phyloP scores from a whole-genome alignment of 139 green algal species.

The Eudorina sp. region DNA sequence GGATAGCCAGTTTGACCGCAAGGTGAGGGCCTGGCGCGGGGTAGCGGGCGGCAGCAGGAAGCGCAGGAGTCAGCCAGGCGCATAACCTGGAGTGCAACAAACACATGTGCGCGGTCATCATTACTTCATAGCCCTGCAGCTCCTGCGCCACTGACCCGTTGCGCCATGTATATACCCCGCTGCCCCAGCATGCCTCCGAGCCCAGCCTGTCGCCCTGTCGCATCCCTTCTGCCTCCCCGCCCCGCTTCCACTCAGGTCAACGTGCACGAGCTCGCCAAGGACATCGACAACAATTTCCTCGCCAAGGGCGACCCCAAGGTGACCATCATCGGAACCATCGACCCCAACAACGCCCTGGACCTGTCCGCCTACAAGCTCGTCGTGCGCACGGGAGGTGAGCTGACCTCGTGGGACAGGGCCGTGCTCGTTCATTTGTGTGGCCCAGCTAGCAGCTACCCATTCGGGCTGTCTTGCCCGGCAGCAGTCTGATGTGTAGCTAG shows the following conservation, averaged over 20 bases:
- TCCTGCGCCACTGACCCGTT: too few relatives aligned
- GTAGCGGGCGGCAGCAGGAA: neutral
- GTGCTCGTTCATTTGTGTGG: too few relatives aligned
- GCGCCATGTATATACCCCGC: too few relatives aligned
- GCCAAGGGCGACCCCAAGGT: neutral
- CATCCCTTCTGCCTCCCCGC: neutral
- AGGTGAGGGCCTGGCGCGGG: too few relatives aligned
- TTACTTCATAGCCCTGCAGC: too few relatives aligned
- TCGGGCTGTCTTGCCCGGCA: too few relatives aligned
- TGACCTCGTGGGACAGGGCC: neutral
- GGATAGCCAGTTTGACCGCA: neutral
- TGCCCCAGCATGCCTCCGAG: too few relatives aligned
- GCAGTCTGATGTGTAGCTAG: too few relatives aligned
- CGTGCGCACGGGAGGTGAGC: neutral
- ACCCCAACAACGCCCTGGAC: neutral
- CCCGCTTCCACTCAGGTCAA: neutral
- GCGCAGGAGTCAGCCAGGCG: neutral
- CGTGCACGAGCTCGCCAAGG: neutral
- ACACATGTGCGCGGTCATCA: neutral
- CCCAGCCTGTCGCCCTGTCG: too few relatives aligned
- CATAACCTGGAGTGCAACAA: neutral
- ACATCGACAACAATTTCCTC: conserved; percentile 9
- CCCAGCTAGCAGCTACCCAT: too few relatives aligned
- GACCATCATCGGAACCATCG: neutral
- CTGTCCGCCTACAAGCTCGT: neutral